Evolutionary conservation across 345 rosid genomes (phyloP), one percentile per base, ranked within the genome.

Genomic region (Syzygium jambos): DNA sequence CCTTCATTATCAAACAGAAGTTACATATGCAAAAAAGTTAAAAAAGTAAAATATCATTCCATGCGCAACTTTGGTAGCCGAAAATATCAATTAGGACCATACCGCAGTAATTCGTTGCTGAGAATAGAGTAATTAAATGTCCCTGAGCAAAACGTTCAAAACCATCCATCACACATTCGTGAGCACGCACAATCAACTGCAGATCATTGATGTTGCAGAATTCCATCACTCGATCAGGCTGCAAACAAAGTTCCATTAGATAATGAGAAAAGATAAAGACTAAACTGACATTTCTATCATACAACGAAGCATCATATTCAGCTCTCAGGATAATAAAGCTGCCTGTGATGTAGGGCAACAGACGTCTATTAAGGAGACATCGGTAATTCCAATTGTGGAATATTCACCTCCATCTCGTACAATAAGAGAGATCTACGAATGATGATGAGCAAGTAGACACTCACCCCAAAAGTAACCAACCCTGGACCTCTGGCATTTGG

Each of bases 211-310:
- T 98, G 89, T 93, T 95, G 90, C 99, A 98, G 89, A 98, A 98
- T 89, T 98, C 99, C 99, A 98, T 98, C 53, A 98, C 99, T 89
- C 98, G 97, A 90, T 98, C 99, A 65, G 99, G 99, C 99, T 98
- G 97, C 78, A 78, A 52, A 73, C 27, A 73, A 73, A 73, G 78
- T 73, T 73, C 25, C 25, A 38, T 73, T 10, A 73, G 14, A 1
- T 41, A 9, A 38, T 38, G 82, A 38, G 27, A 73, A 19, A 34
- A 73, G 82, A 73, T 19, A 73, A 73, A 38, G 49, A 73, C 49
- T 19, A 38, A 61, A 61, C 73, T 61, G 73, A n/a, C 73, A 61
- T n/a, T 61, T 13, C 73, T n/a, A 61, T 61, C 73, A 61, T n/a
- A 61, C 73, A 13, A 73, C 17, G 7, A 73, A 38, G 14, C 27